These are phyloP conservation scores for Cylindrotheca fusiformis DNA, from an alignment of 108 stramenopile species.

Conservation along the genomic window DNA sequence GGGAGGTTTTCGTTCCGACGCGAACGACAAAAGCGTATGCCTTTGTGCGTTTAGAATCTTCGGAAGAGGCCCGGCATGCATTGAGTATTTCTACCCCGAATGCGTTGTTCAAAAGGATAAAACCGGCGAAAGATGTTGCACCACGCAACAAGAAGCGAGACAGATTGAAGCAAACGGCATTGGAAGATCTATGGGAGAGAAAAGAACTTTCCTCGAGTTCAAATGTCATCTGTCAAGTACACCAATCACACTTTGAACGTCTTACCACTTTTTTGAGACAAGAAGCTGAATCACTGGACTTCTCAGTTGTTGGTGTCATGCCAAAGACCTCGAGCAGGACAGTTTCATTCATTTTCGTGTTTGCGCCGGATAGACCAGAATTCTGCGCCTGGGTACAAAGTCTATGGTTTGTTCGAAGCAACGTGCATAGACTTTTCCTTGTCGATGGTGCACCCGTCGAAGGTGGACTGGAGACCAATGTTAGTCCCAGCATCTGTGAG, in stretches of 20 bases:
- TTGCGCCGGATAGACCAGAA: neutral
- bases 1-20: constrained; percentile 14
- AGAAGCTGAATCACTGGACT: neutral
- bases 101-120: neutral
- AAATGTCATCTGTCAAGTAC: constrained; percentile 44
- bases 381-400: neutral
- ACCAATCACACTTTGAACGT: constrained; percentile 45
- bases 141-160: neutral
- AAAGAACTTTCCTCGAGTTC: constrained; percentile 3
- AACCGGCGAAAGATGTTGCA: neutral
- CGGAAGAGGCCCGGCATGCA: constrained; percentile 15
- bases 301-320: neutral
- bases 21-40: constrained; percentile 18
- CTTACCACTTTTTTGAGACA: constrained; percentile 22
- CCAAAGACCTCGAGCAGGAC: neutral
- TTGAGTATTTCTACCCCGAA: neutral
- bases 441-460: neutral
- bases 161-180: constrained; percentile 5
- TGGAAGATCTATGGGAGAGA: neutral
- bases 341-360: neutral
- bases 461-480: neutral
- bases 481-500: neutral
- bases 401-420: constrained; percentile 21
- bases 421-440: constrained; percentile 11
- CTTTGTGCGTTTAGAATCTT: constrained; percentile 19